Percentiles rank a stretch among this genome's conserved stretches.
Evolutionary conservation across 148 eudicot genomes (phyloP).

Genomic region (Nepenthes mirabilis): DNA sequence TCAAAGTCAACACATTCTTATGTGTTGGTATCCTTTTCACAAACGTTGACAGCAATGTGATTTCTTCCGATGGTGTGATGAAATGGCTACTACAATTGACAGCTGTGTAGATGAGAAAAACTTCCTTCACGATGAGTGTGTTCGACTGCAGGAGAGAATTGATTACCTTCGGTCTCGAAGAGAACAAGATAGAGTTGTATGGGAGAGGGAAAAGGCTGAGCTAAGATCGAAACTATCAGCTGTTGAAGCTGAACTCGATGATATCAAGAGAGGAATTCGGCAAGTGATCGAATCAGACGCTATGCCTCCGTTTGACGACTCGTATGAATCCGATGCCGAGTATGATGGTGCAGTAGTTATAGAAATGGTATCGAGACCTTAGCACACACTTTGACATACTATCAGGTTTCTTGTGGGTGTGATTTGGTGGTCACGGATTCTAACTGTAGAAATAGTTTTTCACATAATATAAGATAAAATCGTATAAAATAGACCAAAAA

Average conservation of each 20-base stretch:
- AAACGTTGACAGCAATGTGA: slow-evolving; percentile 27
- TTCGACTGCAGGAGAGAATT: slow-evolving; percentile 23
- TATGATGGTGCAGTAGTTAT: slow-evolving; percentile 4
- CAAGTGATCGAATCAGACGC: slow-evolving; percentile 23
- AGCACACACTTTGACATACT: neutral
- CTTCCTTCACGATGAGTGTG: slow-evolving; percentile 27
- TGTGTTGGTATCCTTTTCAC: neutral
- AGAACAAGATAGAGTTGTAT: slow-evolving; percentile 26
- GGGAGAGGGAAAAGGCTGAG: slow-evolving; percentile 28
- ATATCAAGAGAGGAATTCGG: slow-evolving; percentile 22
- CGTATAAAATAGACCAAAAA: no score
- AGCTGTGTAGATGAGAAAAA: slow-evolving; percentile 21
- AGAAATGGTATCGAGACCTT: slow-evolving; percentile 2
- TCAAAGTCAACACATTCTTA: neutral
- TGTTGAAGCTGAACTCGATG: slow-evolving; percentile 25
- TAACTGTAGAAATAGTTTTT: no score
- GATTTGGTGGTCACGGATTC: no score
- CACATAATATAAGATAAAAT: no score
- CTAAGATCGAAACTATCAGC: slow-evolving; percentile 20
- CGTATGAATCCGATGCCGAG: neutral
- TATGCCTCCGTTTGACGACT: slow-evolving; percentile 22
- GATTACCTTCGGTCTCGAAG: slow-evolving; percentile 21
- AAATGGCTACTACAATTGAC: slow-evolving; percentile 17
- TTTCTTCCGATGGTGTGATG: slow-evolving; percentile 35
- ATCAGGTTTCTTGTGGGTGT: no score